Evolutionary conservation across 495 filamentous ascomycete species (phyloP).

Genomic region (Xylaria bambusicola): DNA sequence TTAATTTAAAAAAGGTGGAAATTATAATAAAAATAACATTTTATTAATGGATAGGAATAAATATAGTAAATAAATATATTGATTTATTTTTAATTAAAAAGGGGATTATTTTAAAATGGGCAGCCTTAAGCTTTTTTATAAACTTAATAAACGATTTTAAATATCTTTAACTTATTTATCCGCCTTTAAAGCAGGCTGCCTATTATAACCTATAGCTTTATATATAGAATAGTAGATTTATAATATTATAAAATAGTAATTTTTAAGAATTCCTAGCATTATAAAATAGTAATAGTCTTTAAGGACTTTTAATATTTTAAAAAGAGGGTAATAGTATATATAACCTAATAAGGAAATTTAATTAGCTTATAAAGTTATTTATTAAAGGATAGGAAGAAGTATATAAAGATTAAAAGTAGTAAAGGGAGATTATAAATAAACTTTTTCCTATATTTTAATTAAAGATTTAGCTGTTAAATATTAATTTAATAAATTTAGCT

Average conservation of each 20-base stretch:
- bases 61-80: neutral
- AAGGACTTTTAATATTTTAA: neutral
- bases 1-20: neutral
- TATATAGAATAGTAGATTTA: neutral
- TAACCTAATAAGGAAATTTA: neutral
- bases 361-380: neutral
- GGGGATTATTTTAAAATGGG: neutral
- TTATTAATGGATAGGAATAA: neutral
- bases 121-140: neutral
- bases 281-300: no score
- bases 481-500: no score
- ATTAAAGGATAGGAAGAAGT: conserved; percentile 1
- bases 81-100: neutral
- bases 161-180: neutral
- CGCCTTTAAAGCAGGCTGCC: neutral
- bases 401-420: neutral
- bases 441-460: no score
- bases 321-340: neutral
- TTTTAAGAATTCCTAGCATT: conserved; percentile 3
- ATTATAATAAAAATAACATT: neutral
- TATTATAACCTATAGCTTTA: no score
- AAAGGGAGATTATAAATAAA: neutral
- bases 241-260: neutral
- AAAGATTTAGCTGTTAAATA: no score
- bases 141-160: neutral